Evolutionary conservation across 2,329 filamentous ascomycete species (phyloP).

Genomic region (Sporothrix inflata): DNA sequence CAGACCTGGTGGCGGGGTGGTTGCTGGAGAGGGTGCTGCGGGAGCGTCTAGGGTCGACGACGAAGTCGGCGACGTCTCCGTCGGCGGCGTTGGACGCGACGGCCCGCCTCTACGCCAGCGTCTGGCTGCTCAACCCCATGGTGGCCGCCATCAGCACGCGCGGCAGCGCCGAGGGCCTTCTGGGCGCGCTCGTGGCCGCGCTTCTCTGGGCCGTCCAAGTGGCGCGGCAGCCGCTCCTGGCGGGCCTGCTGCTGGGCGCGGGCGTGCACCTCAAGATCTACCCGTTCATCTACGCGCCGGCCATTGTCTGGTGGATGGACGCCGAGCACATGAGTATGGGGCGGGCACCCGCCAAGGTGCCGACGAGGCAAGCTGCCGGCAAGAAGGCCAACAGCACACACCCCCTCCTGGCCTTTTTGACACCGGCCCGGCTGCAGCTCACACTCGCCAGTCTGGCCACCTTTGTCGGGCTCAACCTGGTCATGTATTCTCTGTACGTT

Average conservation of each 20-base stretch:
- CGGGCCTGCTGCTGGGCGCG: slow-evolving; percentile 76
- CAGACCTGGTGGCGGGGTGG: slow-evolving; percentile 84
- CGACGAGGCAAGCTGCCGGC: background rate
- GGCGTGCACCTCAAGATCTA: slow-evolving; percentile 98
- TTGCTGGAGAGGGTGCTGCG: slow-evolving; percentile 59
- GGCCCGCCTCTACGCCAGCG: slow-evolving; percentile 76
- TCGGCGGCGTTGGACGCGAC: slow-evolving; percentile 37
- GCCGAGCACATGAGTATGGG: slow-evolving; percentile 50
- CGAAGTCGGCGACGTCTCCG: background rate
- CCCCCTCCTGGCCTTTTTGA: slow-evolving; percentile 49
- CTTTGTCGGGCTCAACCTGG: slow-evolving; percentile 72
- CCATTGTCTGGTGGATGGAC: slow-evolving; percentile 81
- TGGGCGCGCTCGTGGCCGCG: slow-evolving; percentile 82
- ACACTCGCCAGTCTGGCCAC: slow-evolving; percentile 68
- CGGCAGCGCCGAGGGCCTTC: slow-evolving; percentile 87
- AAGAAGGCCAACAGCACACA: slow-evolving; percentile 26
- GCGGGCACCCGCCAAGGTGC: background rate
- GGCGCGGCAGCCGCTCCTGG: slow-evolving; percentile 61
- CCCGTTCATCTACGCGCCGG: slow-evolving; percentile 89
- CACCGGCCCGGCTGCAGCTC: slow-evolving; percentile 59
- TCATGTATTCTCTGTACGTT: slow-evolving; percentile 75
- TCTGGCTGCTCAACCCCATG: slow-evolving; percentile 98
- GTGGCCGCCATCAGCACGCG: slow-evolving; percentile 95
- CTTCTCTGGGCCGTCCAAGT: slow-evolving; percentile 78
- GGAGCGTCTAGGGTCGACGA: background rate